Conservation (phyloP, 805 yeast species). For the Kuraishia molischiana region DNA sequence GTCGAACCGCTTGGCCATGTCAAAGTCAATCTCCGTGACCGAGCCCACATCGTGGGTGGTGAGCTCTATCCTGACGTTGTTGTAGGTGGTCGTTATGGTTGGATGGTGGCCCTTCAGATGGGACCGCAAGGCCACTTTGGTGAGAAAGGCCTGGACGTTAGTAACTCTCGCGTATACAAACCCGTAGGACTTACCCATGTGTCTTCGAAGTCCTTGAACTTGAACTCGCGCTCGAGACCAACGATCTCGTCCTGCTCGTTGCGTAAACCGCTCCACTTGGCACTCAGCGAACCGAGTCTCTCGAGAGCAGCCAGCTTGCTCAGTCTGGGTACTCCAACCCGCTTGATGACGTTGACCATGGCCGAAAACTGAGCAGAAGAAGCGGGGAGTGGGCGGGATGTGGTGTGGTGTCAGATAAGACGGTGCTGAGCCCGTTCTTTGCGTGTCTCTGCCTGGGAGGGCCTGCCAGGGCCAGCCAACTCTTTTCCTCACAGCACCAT, state of each 20-base stretch:
- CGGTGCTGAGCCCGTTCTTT: no score
- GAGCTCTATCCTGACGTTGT: conserved; percentile 39
- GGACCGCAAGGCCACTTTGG: conserved; percentile 44
- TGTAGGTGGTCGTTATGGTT: conserved; percentile 53
- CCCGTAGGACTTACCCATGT: conserved; percentile 51
- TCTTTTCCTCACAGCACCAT: no score
- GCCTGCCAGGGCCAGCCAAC: no score
- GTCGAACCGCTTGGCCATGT: conserved; percentile 41
- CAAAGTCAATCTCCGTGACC: conserved; percentile 45
- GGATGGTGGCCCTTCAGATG: conserved; percentile 65
- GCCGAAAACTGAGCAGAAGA: no score
- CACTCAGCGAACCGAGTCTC: no score
- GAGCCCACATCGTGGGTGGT: conserved; percentile 59
- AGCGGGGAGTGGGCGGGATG: no score
- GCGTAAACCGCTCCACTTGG: no score
- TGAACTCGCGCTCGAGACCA: conserved; percentile 25
- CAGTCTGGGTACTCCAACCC: background rate
- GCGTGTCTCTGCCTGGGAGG: no score
- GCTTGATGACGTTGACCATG: background rate
- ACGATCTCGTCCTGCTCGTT: no score
- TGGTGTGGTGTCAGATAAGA: no score
- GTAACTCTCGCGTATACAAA: background rate
- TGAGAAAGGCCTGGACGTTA: conserved; percentile 31
- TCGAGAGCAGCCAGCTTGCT: no score
- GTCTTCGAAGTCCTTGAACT: conserved; percentile 41